Base-by-base conservation (phyloP, 73 alveolate genomes). In the Diophrys appendiculata region DNA sequence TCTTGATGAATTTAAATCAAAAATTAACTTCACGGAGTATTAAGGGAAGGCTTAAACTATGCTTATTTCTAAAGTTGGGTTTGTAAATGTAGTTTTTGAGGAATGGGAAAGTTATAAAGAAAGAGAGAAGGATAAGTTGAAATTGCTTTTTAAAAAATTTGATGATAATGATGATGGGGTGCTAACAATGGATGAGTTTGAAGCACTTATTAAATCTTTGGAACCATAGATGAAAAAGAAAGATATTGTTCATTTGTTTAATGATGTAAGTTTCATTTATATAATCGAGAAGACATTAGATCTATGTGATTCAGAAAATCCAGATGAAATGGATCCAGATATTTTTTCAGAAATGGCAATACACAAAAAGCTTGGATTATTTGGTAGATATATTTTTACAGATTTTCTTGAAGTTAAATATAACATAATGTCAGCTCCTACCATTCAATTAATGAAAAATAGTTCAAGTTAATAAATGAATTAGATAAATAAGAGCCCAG, bases 141-240 rank as follows among this genome's bases (percentile, higher is more conserved):
- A 43, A 71, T 25, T 32, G 31, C 33, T 32, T 2, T 72, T 72
- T 27, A 52, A 32, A 1, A 73, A 83, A 34, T 83, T 33, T 65
- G 91, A 83, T 76, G 91, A 83, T 32, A 83, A 83, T 76, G 86
- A 82, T 53, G 91, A 83, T 65, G 91, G 91, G 18, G 91, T 83
- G 33, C 77, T 83, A 2, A 71, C 67, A 0, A 43, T 83, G 30
- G 81, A 60, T 31, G 91, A 83, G 75, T 83, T 83, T 77, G 86
- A 83, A 53, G 3, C 33, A 2, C 56, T 83, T 28, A 52, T 83
- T 18, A 75, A 65, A 18, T 54, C 23, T 13, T 23, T 83, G 0
- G 86, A 83, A n/a, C 83, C 82, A 34, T 23, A 32, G 1, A 65
- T 83, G 52, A 69, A 56, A 8, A 76, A 77, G 64, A 65, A 65